Conservation (phyloP, 192 early-diverging fungal genomes). For the Backusella liffmaniae region DNA sequence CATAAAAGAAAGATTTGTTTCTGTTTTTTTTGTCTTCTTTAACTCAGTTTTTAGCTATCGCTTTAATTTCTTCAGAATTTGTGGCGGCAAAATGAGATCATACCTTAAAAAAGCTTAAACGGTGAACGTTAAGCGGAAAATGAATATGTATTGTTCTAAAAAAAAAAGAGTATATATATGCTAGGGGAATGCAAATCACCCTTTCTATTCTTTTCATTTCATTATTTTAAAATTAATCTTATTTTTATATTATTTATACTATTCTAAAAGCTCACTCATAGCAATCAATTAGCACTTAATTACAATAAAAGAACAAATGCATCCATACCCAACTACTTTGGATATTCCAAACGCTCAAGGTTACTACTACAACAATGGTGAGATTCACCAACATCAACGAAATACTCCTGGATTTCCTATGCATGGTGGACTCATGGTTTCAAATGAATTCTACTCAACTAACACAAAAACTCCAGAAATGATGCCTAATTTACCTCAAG, state of each 20-base stretch:
- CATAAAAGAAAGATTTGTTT: not conserved
- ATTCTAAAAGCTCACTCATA: not conserved
- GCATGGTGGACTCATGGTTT: not conserved
- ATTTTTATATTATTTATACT: not conserved
- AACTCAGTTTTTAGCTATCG: not conserved
- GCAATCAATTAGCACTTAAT: not conserved
- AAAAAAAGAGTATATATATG: not conserved
- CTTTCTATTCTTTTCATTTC: not conserved
- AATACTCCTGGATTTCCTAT: not conserved
- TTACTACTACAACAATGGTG: not conserved
- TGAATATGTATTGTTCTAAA: not conserved
- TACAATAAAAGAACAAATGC: not conserved
- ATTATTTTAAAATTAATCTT: not conserved
- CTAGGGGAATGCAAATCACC: not conserved
- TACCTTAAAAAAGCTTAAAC: not conserved
- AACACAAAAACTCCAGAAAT: not conserved
- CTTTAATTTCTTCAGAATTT: not conserved
- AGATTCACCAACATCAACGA: not conserved
- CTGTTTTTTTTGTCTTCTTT: not conserved
- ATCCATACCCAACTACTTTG: not conserved
- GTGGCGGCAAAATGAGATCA: not conserved
- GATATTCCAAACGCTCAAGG: not conserved
- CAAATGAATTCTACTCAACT: not conserved
- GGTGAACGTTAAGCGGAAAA: not conserved
- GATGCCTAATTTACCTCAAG: constrained; percentile 2